phyloP scores from a whole-genome alignment of 2,329 filamentous ascomycete species.

The Alternaria gansuensis region DNA sequence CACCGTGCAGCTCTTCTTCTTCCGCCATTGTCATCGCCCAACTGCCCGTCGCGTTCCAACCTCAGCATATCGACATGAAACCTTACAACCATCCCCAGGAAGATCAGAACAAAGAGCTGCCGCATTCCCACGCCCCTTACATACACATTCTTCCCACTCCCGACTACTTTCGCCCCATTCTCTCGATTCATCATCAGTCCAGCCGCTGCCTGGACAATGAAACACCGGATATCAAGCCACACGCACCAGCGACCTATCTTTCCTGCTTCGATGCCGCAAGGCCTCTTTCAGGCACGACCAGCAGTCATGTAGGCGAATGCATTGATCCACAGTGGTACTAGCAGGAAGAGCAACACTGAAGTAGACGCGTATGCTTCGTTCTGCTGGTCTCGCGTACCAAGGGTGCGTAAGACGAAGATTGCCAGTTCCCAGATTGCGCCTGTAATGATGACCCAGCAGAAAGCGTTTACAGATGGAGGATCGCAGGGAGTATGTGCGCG shows the following conservation, averaged over 20 bases:
- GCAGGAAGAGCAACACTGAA: background rate
- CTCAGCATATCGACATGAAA: background rate
- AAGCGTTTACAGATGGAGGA: background rate
- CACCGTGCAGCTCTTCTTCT: background rate
- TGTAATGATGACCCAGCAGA: background rate
- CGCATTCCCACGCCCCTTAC: background rate
- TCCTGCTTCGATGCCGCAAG: slow-evolving; percentile 51
- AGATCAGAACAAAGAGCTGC: background rate
- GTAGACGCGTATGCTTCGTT: background rate
- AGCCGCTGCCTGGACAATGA: background rate
- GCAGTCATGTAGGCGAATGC: slow-evolving; percentile 56
- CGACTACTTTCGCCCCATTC: background rate
- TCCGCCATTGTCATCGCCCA: rapidly evolving
- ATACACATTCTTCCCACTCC: background rate
- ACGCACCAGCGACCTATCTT: slow-evolving; percentile 31
- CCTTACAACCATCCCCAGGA: background rate
- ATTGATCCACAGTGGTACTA: slow-evolving; percentile 53
- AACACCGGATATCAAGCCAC: background rate
- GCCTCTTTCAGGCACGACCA: slow-evolving; percentile 49
- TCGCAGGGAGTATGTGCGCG: background rate
- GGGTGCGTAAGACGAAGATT: background rate
- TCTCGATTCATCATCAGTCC: background rate
- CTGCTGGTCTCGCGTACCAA: background rate
- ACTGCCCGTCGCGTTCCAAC: background rate
- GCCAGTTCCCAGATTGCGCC: background rate